These are phyloP conservation scores for Nicotiana noctiflora DNA, from an alignment of 257 asterid species.

Conservation along the genomic window DNA sequence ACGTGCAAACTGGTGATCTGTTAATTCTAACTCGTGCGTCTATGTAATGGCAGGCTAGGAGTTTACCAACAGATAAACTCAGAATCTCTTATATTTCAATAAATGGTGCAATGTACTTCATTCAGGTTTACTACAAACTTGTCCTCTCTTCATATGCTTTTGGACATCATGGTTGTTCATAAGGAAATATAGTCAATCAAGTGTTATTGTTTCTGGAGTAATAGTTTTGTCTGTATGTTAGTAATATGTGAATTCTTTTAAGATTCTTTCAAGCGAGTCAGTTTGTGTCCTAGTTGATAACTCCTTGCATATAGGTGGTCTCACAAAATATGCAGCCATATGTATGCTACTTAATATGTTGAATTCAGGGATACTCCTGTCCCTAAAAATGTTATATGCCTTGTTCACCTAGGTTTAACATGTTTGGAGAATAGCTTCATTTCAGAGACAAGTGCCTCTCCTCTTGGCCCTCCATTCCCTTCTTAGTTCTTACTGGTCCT, in stretches of 20 bases:
- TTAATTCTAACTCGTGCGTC: constrained; percentile 20
- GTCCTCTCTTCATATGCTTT: neutral
- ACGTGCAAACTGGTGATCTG: constrained; percentile 1
- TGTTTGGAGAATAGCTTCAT: neutral
- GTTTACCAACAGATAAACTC: constrained; percentile 87
- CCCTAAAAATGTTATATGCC: neutral
- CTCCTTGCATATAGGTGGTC: neutral
- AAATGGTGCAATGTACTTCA: constrained; percentile 61
- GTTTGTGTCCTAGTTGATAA: neutral
- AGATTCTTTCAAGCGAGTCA: neutral
- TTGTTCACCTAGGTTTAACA: neutral
- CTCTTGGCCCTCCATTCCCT: neutral
- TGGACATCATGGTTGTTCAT: constrained; percentile 4
- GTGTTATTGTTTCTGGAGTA: constrained; percentile 6
- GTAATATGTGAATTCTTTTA: neutral
- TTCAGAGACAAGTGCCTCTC: neutral
- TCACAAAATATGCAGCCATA: neutral
- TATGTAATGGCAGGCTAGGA: constrained; percentile 72
- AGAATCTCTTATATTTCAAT: constrained; percentile 50
- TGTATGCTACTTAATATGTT: neutral
- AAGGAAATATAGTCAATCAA: neutral
- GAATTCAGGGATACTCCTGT: neutral
- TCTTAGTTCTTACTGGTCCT: neutral
- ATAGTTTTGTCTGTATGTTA: constrained; percentile 7
- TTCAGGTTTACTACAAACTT: constrained; percentile 53